Evolutionary conservation across 768 basidiomycete genomes (phyloP).

Genomic region (Lentinus tigrinus): DNA sequence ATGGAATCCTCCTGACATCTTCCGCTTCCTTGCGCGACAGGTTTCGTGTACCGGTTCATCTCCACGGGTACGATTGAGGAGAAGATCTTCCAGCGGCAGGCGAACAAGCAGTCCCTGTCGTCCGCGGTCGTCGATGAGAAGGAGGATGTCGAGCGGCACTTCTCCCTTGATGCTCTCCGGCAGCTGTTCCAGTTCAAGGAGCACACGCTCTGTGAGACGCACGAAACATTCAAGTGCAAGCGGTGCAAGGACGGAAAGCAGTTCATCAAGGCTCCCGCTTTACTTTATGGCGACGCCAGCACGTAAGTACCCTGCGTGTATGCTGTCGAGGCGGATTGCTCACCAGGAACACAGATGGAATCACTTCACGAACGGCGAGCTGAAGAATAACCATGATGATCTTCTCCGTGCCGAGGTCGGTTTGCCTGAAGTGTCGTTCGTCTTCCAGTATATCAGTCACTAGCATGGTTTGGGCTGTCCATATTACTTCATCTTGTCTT

Average conservation of each 20-base stretch:
- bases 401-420: slow-evolving; percentile 88
- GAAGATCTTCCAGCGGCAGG: slow-evolving; percentile 98
- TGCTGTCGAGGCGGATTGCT: not conserved
- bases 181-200: slow-evolving; percentile 93
- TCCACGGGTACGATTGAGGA: slow-evolving; percentile 97
- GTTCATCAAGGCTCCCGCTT: slow-evolving; percentile 72
- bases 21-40: slow-evolving; percentile 37
- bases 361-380: slow-evolving; percentile 87
- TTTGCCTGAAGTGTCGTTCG: slow-evolving; percentile 82
- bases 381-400: slow-evolving; percentile 93
- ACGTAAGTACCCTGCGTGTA: slow-evolving; percentile 56
- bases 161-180: slow-evolving; percentile 83
- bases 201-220: slow-evolving; percentile 85
- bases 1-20: not conserved
- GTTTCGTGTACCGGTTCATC: slow-evolving; percentile 98
- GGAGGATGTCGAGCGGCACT: slow-evolving; percentile 93
- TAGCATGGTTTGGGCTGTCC: slow-evolving; percentile 32
- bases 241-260: slow-evolving; percentile 88
- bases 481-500: not conserved
- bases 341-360: slow-evolving; percentile 72
- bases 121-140: slow-evolving; percentile 98
- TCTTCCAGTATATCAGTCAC: slow-evolving; percentile 95
- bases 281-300: slow-evolving; percentile 96
- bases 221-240: slow-evolving; percentile 98
- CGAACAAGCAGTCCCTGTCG: slow-evolving; percentile 92